Evolutionary conservation across 1,284 basidiomycete species (phyloP), one percentile per base, ranked within the genome.

Genomic region (Apiotrichum veenhuisii): DNA sequence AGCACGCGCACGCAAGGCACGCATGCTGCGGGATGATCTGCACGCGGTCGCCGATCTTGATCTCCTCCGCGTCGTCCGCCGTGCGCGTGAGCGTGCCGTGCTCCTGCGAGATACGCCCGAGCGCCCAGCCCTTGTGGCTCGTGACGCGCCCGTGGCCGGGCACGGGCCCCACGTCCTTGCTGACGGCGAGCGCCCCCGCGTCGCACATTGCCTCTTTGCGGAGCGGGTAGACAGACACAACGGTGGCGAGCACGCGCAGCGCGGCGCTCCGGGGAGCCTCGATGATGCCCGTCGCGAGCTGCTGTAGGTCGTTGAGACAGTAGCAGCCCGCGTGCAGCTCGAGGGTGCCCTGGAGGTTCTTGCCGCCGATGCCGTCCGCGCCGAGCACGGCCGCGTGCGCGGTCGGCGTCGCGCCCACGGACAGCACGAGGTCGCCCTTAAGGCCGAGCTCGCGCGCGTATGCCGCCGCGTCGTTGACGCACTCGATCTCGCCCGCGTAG

Each of bases 361-460:
- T 76, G 20, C 9, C 30, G 17, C 11, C 40, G 11, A 38, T 44
- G 1, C 43, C 40, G 12, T 30, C 27, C 5, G 52, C 47, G 11
- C 42, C 58, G 5, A 36, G 20, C 7, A 46, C 36, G 4, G 86
- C 87, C 12, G 85, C 85, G 69, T 90, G 87, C 0, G 88, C 88
- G 1, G 89, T 86, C 3, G 89, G 89, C 5, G 89, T 91, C n/a
- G 88, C 86, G 18, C 89, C 89, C 1, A 91, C 85, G 1, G 87
- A 87, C 18, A 91, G 77, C 0, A 87, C 81, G 63, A 88, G 87
- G 82, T 81, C 40, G 69, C 71, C 62, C 18, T 48, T 57, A 11
- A 62, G 43, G n/a, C 68, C 67, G 18, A 68, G 58, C 11, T 50
- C 50, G 22, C 84, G 67, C 0, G 87, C 87, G 38, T 84, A 73